These are phyloP conservation scores for Termitomyces sp. DNA, from an alignment of 768 basidiomycete genomes.

Conservation along the genomic window DNA sequence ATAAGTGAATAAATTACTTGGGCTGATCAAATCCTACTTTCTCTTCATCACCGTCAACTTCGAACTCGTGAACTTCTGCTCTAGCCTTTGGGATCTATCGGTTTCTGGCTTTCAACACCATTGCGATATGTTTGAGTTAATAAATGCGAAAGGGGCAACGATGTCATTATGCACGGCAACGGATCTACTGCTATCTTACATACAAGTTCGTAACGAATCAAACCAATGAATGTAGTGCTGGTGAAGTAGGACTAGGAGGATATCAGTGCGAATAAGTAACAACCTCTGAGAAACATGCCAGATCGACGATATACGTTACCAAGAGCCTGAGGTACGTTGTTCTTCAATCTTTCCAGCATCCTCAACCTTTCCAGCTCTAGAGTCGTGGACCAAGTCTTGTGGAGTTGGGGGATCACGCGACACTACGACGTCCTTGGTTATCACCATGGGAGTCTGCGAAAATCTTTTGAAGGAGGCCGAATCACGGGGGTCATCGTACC, in stretches of 20 bases:
- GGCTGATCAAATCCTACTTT: not conserved
- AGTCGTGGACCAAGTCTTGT: not conserved
- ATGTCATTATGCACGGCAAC: no score
- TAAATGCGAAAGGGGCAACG: not conserved
- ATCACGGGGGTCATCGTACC: not conserved
- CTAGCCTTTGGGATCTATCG: no score
- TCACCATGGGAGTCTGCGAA: slow-evolving; percentile 4
- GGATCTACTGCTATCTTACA: not conserved
- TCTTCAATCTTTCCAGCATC: not conserved
- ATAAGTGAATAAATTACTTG: not conserved
- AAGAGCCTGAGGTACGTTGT: not conserved
- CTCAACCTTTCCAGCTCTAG: not conserved
- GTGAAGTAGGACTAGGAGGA: not conserved
- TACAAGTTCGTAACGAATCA: not conserved
- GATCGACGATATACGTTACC: not conserved
- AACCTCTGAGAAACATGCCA: not conserved
- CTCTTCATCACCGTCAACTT: not conserved
- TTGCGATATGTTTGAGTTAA: no score
- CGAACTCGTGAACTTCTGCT: not conserved
- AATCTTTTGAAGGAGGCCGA: not conserved
- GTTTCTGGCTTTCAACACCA: not conserved
- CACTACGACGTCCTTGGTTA: slow-evolving; percentile 11
- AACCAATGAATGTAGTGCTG: no score
- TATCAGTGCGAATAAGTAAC: not conserved
- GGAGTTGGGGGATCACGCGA: slow-evolving; percentile 1